Evolutionary conservation across 208 protist genomes (phyloP), one percentile per base, ranked within the genome.

Genomic region (Angomonas deanei): DNA sequence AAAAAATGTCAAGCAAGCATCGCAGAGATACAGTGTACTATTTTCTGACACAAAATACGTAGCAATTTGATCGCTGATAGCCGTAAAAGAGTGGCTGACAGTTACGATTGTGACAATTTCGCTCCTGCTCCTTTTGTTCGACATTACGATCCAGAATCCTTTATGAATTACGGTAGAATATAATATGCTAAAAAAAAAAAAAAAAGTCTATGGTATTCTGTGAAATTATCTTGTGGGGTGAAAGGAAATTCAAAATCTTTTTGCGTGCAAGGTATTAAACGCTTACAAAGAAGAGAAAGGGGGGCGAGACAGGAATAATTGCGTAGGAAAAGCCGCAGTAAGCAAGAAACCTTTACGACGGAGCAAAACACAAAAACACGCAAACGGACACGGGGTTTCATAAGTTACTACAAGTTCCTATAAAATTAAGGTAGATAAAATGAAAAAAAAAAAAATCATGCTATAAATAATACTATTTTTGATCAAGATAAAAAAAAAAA

Each of bases 1-100:
- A 56, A 91, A 84, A 0, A 66, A 76, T 0, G 62, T 73, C 24
- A 91, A 70, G 49, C 84, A 91, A 5, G 81, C 64, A 49, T 91
- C 84, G 54, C 84, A 91, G 5, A 88, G 58, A 60, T 81, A 91
- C 5, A 86, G 27, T 4, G 50, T 52, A 0, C 24, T 32, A 0
- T 61, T 52, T 21, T 69, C 34, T 3, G 21, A 10, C 34, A 57
- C 38, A 10, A 74, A 64, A 57, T 75, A 74, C 1, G 52, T 42
- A 0, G 21, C 13, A 5, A 72, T 28, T 32, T 28, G 6, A n/a
- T 56, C 50, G 28, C 28, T 26, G 6, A 56, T 3, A 11, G 72
- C 64, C 5, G 19, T 76, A 50, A 78, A 85, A 1, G n/a, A 42
- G 50, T 85, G 65, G 26, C 64, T 64, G 10, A 68, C 56, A 2